These are phyloP conservation scores for Westerdykella aurantiaca DNA, from an alignment of 2,329 filamentous ascomycete species.

Conservation along the genomic window DNA sequence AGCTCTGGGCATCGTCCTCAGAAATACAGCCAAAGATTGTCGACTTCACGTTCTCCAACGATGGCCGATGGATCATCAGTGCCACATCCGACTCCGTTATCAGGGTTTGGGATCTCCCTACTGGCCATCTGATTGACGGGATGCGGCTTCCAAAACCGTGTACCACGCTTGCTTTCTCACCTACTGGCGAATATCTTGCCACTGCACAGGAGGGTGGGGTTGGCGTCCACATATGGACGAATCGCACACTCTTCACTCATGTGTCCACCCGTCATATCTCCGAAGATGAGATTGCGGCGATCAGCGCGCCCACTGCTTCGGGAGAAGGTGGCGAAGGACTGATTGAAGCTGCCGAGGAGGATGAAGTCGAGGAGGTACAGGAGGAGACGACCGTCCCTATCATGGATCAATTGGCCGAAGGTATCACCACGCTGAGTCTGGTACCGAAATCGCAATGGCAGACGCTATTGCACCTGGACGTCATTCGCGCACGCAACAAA, in stretches of 20 bases:
- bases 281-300: slow-evolving; percentile 63
- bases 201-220: slow-evolving; percentile 76
- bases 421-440: slow-evolving; percentile 82
- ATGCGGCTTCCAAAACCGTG: slow-evolving; percentile 75
- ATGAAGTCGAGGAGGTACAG: slow-evolving; percentile 46
- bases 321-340: slow-evolving; percentile 74
- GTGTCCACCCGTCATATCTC: slow-evolving; percentile 80
- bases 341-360: slow-evolving; percentile 69
- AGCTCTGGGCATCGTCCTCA: slow-evolving; percentile 68
- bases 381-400: slow-evolving; percentile 40
- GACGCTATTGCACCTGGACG: slow-evolving; percentile 83
- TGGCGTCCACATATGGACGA: slow-evolving; percentile 94
- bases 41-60: slow-evolving; percentile 67
- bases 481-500: slow-evolving; percentile 88
- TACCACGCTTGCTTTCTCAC: slow-evolving; percentile 79
- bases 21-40: slow-evolving; percentile 27
- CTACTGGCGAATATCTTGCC: slow-evolving; percentile 88
- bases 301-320: slow-evolving; percentile 67
- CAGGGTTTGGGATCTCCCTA: slow-evolving; percentile 91
- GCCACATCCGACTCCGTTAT: slow-evolving; percentile 75
- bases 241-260: slow-evolving; percentile 84
- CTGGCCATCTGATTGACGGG: slow-evolving; percentile 89
- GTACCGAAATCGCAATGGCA: slow-evolving; percentile 92
- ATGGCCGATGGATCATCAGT: slow-evolving; percentile 89
- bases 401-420: slow-evolving; percentile 71